Conservation (phyloP, 768 basidiomycete genomes). For the Solioccasus polychromus region DNA sequence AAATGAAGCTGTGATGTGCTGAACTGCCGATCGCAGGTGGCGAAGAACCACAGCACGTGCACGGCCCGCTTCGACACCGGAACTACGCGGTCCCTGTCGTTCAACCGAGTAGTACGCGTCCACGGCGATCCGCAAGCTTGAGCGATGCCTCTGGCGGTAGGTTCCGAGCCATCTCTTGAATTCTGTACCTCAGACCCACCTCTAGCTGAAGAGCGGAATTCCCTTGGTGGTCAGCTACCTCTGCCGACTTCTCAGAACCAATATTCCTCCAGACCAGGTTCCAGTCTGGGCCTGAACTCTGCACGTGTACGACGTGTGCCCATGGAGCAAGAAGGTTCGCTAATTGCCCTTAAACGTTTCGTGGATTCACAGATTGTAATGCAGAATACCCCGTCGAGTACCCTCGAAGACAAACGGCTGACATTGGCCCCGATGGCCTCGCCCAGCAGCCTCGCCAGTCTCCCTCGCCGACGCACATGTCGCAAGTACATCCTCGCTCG, state of each 20-base stretch:
- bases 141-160: conserved; percentile 51
- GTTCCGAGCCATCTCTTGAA: conserved; percentile 24
- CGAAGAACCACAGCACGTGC: conserved; percentile 27
- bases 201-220: conserved; percentile 28
- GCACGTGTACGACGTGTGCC: conserved; percentile 40
- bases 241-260: conserved; percentile 20
- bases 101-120: conserved; percentile 49
- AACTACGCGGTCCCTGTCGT: conserved; percentile 23
- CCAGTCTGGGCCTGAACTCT: conserved; percentile 41
- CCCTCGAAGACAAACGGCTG: conserved; percentile 17
- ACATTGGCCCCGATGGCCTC: conserved; percentile 6
- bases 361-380: conserved; percentile 9
- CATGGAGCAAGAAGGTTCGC: conserved; percentile 44
- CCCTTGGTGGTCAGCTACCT: conserved; percentile 18
- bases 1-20: conserved; percentile 14
- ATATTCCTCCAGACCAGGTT: conserved; percentile 39
- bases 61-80: conserved; percentile 26
- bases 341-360: conserved; percentile 9
- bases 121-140: conserved; percentile 73
- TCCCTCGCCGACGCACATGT: conserved; percentile 48
- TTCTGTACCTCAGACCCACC: conserved; percentile 23
- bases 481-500: conserved; percentile 30
- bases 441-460: conserved; percentile 44
- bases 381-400: conserved; percentile 28
- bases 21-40: conserved; percentile 26